These are phyloP conservation scores for Eucalyptus pauciflora DNA, from an alignment of 345 rosid genomes.

Conservation along the genomic window DNA sequence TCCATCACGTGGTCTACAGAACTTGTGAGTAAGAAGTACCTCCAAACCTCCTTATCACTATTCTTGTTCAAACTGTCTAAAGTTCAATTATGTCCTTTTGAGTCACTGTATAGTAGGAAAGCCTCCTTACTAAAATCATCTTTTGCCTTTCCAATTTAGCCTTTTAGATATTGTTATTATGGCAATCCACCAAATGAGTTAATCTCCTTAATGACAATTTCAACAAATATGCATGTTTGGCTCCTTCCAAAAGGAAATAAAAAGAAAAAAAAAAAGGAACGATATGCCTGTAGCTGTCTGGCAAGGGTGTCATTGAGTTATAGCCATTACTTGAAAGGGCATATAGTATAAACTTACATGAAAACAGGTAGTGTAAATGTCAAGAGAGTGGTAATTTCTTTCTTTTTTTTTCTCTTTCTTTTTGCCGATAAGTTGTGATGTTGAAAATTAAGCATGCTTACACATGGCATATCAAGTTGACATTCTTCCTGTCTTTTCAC, in stretches of 20 bases:
- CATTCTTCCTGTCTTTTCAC: neutral
- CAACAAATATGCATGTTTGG: neutral
- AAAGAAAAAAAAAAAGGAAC: neutral
- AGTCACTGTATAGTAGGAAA: neutral
- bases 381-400: neutral
- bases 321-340: neutral
- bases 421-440: neutral
- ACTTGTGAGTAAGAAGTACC: conserved; percentile 16
- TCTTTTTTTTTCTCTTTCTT: neutral
- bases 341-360: neutral
- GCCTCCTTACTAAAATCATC: neutral
- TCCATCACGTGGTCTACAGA: conserved; percentile 33
- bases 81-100: neutral
- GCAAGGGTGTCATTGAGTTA: neutral
- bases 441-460: neutral
- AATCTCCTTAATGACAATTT: neutral
- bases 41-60: neutral
- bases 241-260: neutral
- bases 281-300: neutral
- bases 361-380: neutral
- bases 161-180: neutral
- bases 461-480: neutral
- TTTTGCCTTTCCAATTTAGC: neutral
- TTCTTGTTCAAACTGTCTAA: neutral
- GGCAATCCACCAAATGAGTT: neutral